phyloP scores from a whole-genome alignment of 2,329 filamentous ascomycete species.

The Raffaelea albimanens region DNA sequence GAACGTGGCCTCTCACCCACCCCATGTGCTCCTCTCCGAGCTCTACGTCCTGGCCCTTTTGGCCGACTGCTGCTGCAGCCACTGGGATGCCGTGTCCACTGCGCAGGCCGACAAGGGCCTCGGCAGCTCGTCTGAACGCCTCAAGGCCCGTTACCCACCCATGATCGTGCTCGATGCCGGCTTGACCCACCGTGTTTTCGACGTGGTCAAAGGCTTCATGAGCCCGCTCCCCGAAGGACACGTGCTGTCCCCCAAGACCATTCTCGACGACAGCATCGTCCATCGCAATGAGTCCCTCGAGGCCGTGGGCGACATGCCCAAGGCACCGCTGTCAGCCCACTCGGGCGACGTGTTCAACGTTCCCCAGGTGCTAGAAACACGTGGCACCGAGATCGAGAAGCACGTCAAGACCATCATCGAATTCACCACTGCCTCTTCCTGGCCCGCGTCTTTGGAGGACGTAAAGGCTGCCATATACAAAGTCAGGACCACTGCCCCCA shows the following conservation, averaged over 20 bases:
- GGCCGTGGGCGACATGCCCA: slow-evolving; percentile 12
- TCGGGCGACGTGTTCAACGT: slow-evolving; percentile 28
- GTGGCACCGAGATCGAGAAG: slow-evolving; percentile 39
- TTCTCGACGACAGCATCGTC: slow-evolving; percentile 37
- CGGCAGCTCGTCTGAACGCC: slow-evolving; percentile 10
- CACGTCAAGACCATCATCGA: slow-evolving; percentile 49
- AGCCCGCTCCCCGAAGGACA: slow-evolving; percentile 50
- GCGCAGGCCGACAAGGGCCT: slow-evolving; percentile 11
- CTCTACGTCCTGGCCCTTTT: slow-evolving; percentile 54
- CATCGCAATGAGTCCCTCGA: slow-evolving; percentile 1
- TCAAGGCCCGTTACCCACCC: slow-evolving; percentile 16
- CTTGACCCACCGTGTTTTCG: slow-evolving; percentile 45
- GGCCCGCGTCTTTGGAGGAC: slow-evolving; percentile 50
- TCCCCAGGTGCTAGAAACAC: slow-evolving; percentile 22
- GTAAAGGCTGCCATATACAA: slow-evolving; percentile 42
- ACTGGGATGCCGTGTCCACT: slow-evolving; percentile 37
- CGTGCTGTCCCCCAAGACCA: slow-evolving; percentile 43
- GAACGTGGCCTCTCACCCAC: slow-evolving; percentile 40
- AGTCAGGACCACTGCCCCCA: slow-evolving; percentile 33
- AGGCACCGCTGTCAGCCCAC: slow-evolving; percentile 11
- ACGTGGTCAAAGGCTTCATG: slow-evolving; percentile 46
- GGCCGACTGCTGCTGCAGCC: slow-evolving; percentile 54
- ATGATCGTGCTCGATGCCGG: slow-evolving; percentile 36
- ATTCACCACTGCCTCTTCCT: slow-evolving; percentile 56
- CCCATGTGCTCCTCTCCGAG: slow-evolving; percentile 54